phyloP scores from a whole-genome alignment of 106 monocot species.

The Acorus gramineus region DNA sequence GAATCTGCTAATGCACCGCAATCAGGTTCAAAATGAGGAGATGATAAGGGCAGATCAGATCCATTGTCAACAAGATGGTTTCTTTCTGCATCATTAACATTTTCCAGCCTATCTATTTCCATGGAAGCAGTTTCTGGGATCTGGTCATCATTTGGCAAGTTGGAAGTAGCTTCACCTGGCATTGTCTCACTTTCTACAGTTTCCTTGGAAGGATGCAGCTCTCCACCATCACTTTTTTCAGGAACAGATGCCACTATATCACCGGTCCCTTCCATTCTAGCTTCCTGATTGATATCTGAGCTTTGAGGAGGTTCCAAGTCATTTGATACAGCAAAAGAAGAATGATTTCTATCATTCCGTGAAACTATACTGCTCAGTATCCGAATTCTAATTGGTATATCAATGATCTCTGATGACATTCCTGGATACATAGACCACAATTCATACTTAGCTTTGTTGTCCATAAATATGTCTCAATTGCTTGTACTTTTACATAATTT shows the following conservation, averaged over 20 bases:
- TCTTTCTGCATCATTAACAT: no score
- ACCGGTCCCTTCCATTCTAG: conserved; percentile 7
- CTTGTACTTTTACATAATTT: no score
- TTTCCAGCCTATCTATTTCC: conserved; percentile 7
- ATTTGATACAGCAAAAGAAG: conserved; percentile 18
- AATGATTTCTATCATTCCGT: conserved; percentile 7
- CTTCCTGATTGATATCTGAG: conserved; percentile 12
- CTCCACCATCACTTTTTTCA: conserved; percentile 16
- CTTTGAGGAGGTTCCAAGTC: conserved; percentile 6
- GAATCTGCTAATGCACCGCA: not conserved
- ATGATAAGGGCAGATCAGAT: not conserved
- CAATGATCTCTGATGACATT: conserved; percentile 35
- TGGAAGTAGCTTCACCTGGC: not conserved
- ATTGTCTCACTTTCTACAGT: conserved; percentile 4
- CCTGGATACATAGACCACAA: conserved; percentile 31
- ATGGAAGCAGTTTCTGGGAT: not conserved
- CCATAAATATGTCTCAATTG: no score
- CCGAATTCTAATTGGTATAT: conserved; percentile 29
- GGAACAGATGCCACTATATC: conserved; percentile 1
- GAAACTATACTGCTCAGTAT: conserved; percentile 13
- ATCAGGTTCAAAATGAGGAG: conserved; percentile 7
- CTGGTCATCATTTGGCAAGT: conserved; percentile 1
- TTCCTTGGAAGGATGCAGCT: conserved; percentile 10
- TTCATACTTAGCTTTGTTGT: no score
- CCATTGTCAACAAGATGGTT: not conserved